Evolutionary conservation across 352 stramenopile genomes (phyloP), one percentile per base, ranked within the genome.

Genomic region (Pseudoperonospora humuli): DNA sequence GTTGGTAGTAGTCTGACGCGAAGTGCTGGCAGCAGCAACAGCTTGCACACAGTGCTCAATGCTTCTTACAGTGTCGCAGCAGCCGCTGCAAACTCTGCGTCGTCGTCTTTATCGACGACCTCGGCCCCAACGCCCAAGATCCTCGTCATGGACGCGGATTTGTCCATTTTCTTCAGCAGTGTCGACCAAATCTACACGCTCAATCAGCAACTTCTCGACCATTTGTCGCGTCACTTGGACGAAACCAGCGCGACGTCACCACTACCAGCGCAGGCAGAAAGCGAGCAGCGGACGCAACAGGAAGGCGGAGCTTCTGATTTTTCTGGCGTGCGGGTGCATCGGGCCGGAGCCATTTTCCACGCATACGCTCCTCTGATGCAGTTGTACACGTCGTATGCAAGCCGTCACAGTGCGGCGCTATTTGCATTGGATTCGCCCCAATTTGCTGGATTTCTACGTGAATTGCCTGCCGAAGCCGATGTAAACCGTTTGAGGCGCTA

Each of bases 81-180:
- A 21, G 59, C 62, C n/a, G 49, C 41, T 19, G 39, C 61, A 7
- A 67, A 46, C 13, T 61, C 57, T 5, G 37, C 54, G 7, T 62
- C 57, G 2, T 56, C 53, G 11, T 52, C 54, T 3, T 34, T 60
- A 19, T 63, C 57, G 13, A 41, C 54, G 15, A 40, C 39, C n/a
- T 54, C 57, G 19, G 24, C 41, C 3, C 49, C 42, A 21, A n/a
- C 38, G 13, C 43, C 50, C 26, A 85, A 83, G 53, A 61, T 72
- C 13, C 40, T 88, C n/a, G 54, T 90, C 9, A 70, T 93, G 56
- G 75, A 93, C 35, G 81, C 81, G 5, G 76, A 87, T 37, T 74
- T 93, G 57, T 79, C 79, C 7, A 86, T 93, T 39, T 93, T 93
- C 41, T 93, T 93, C 45, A 89, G 64, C 60, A 91, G 78, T 36